phyloP scores from a whole-genome alignment of 2,329 filamentous ascomycete species.

The Trichoderma brevicompactum region DNA sequence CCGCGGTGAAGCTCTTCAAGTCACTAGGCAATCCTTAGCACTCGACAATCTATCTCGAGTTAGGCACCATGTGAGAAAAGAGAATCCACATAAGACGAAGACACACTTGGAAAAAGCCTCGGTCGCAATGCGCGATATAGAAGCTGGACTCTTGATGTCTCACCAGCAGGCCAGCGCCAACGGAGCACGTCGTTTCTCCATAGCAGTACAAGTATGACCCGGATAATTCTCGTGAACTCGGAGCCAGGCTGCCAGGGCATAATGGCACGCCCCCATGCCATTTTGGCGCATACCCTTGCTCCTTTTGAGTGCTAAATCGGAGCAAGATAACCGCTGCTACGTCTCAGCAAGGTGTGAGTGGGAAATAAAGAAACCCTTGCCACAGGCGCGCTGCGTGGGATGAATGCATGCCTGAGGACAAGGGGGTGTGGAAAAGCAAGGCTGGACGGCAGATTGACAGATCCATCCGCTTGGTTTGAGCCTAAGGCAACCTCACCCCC shows the following conservation, averaged over 20 bases:
- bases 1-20: not conserved
- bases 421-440: conserved; percentile 17
- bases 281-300: conserved; percentile 3
- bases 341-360: not conserved
- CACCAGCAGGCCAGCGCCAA: not conserved
- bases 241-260: not conserved
- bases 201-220: conserved; percentile 4
- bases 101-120: not conserved
- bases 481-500: conserved; percentile 29
- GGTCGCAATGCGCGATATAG: conserved; percentile 23
- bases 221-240: conserved; percentile 27
- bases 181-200: not conserved
- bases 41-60: conserved; percentile 1
- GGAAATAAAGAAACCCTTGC: conserved; percentile 7
- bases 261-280: not conserved
- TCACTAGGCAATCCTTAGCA: not conserved
- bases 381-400: conserved; percentile 22
- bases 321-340: conserved; percentile 19
- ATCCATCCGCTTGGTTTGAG: conserved; percentile 26
- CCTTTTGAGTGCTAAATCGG: not conserved
- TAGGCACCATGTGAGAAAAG: conserved; percentile 27
- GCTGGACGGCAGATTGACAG: conserved; percentile 28
- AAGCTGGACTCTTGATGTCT: not conserved
- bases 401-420: conserved; percentile 18
- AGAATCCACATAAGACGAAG: no score